Percentiles rank a stretch among this genome's conserved stretches.
These are phyloP conservation scores for Aspergillus sp. DNA, from an alignment of 2,329 filamentous ascomycete species.

Conservation along the genomic window DNA sequence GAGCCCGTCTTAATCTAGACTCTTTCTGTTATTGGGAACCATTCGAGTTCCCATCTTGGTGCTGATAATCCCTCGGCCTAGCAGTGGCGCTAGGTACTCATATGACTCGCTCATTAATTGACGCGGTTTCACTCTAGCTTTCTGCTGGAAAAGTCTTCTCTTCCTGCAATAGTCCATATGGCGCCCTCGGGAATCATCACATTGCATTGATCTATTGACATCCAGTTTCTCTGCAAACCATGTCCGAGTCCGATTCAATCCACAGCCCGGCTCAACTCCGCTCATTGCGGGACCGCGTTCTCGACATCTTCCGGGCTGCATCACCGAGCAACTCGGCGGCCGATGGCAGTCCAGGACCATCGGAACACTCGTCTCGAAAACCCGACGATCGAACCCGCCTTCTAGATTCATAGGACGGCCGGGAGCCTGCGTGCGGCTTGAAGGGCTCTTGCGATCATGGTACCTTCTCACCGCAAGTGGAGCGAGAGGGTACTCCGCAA, in stretches of 20 bases:
- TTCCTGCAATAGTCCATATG: too few relatives aligned
- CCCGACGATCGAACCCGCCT: conserved; percentile 36
- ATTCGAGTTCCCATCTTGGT: too few relatives aligned
- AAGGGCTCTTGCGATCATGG: conserved; percentile 63
- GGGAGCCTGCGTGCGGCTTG: conserved; percentile 36
- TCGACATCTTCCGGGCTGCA: conserved; percentile 28
- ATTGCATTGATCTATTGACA: conserved; percentile 1
- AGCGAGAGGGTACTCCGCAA: conserved; percentile 53
- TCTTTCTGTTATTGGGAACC: too few relatives aligned
- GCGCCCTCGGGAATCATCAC: too few relatives aligned
- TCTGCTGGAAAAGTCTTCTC: too few relatives aligned
- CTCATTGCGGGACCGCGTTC: conserved; percentile 30
- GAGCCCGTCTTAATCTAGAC: too few relatives aligned
- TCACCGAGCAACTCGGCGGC: conserved; percentile 3
- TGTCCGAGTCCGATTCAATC: conserved; percentile 27
- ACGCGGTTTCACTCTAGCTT: too few relatives aligned
- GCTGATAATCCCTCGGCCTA: too few relatives aligned
- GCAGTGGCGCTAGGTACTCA: too few relatives aligned
- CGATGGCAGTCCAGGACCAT: conserved; percentile 8
- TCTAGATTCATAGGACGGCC: conserved; percentile 38
- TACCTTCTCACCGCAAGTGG: conserved; percentile 69
- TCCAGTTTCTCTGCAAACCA: conserved; percentile 9
- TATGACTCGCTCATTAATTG: too few relatives aligned
- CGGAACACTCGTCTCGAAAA: conserved; percentile 12
- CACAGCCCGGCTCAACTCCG: conserved; percentile 22